Conservation (phyloP, 495 filamentous ascomycete genomes). For the Trichoderma reesei region DNA sequence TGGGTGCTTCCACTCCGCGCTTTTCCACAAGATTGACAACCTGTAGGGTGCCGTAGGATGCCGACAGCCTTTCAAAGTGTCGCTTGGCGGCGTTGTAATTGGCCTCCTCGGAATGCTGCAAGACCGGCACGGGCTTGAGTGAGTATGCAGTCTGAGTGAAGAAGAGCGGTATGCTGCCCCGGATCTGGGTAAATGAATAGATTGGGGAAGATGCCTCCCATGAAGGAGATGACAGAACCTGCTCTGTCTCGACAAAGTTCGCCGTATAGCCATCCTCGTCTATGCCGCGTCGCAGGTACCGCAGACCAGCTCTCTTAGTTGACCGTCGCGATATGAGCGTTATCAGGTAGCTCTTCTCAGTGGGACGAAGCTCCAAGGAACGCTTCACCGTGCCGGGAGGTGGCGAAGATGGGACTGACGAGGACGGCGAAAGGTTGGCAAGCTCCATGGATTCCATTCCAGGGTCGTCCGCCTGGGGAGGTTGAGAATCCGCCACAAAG, state of each 20-base stretch:
- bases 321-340: conserved; percentile 84
- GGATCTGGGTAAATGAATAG: conserved; percentile 74
- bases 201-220: conserved; percentile 54
- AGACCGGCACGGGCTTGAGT: conserved; percentile 74
- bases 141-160: conserved; percentile 90
- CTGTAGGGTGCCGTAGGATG: conserved; percentile 65
- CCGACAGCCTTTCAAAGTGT: conserved; percentile 60
- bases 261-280: conserved; percentile 81
- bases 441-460: conserved; percentile 34
- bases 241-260: conserved; percentile 91
- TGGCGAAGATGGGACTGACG: conserved; percentile 14
- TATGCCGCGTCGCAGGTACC: conserved; percentile 85
- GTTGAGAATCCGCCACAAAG: conserved; percentile 53
- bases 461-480: conserved; percentile 33
- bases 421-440: conserved; percentile 20
- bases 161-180: conserved; percentile 84
- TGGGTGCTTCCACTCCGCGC: conserved; percentile 62
- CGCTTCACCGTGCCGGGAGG: conserved; percentile 13
- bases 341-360: conserved; percentile 52
- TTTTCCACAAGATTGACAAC: conserved; percentile 83
- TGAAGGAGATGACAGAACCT: conserved; percentile 62
- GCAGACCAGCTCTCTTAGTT: conserved; percentile 70
- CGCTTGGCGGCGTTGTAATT: conserved; percentile 69
- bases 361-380: conserved; percentile 22
- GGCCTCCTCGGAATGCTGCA: conserved; percentile 64